A percentile compares a stretch with the other conserved stretches of the same genome.
Evolutionary conservation across 345 rosid genomes (phyloP).

Genomic region (Gossypium herbaceum): DNA sequence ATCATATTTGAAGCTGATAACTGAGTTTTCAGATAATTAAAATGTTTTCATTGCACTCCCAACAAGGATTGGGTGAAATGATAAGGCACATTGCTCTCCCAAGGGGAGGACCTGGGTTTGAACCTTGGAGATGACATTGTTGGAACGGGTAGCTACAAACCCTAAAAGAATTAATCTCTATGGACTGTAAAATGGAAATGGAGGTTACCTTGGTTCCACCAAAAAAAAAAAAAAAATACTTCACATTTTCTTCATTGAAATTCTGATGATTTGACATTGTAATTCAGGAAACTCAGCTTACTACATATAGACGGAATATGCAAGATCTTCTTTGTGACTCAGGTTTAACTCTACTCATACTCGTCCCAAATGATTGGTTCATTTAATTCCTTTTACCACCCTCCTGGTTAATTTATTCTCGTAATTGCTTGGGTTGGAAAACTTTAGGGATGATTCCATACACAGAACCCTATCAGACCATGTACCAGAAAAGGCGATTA

Average conservation of each 20-base stretch:
- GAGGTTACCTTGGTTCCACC: no score
- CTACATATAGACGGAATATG: slow-evolving; percentile 83
- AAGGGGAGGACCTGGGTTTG: no score
- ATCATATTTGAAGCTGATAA: slow-evolving; percentile 4
- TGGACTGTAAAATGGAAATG: no score
- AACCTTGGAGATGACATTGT: no score
- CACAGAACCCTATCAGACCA: slow-evolving; percentile 91
- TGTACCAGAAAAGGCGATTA: slow-evolving; percentile 87
- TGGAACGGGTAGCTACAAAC: no score
- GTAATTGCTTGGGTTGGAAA: slow-evolving; percentile 22
- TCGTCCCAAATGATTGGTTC: slow-evolving; percentile 12
- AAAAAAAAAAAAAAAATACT: no score
- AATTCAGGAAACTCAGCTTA: slow-evolving; percentile 91
- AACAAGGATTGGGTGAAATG: no score
- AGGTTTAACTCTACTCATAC: slow-evolving; percentile 42
- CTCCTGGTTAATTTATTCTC: slow-evolving; percentile 16
- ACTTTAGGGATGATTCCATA: slow-evolving; percentile 85
- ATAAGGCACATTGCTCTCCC: no score
- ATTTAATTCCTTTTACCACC: slow-evolving; percentile 14
- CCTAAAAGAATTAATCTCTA: no score
- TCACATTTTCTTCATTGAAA: neutral
- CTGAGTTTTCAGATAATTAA: neutral
- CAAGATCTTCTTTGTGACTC: slow-evolving; percentile 99
- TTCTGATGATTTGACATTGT: slow-evolving; percentile 20
- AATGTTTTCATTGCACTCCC: neutral